Conservation (phyloP, 352 stramenopile genomes). For the Pythium myriotylum region DNA sequence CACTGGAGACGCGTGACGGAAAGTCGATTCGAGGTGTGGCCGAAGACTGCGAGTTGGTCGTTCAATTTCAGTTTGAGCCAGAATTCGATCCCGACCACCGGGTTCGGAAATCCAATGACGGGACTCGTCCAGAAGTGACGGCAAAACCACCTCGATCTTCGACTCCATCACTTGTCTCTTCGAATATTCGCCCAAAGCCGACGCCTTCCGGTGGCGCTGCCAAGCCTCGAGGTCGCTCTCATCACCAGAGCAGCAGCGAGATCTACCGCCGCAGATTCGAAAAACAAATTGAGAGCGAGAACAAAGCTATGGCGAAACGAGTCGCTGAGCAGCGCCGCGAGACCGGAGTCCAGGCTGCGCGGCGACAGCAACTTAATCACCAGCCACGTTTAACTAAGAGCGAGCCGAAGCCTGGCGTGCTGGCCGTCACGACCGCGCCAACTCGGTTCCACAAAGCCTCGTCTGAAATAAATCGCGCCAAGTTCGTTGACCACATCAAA, state of each 20-base stretch:
- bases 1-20: slow-evolving; percentile 41
- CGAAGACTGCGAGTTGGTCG: slow-evolving; percentile 30
- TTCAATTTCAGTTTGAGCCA: slow-evolving; percentile 48
- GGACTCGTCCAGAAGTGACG: background rate
- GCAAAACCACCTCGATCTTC: background rate
- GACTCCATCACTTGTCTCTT: slow-evolving; percentile 4
- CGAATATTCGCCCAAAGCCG: slow-evolving; percentile 5
- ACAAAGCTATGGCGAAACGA: slow-evolving; percentile 57
- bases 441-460: slow-evolving; percentile 56
- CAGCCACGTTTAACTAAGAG: slow-evolving; percentile 19
- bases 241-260: slow-evolving; percentile 51
- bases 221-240: background rate
- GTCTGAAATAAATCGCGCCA: slow-evolving; percentile 61
- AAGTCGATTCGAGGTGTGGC: slow-evolving; percentile 19
- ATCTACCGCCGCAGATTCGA: slow-evolving; percentile 63
- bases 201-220: background rate
- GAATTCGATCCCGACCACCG: slow-evolving; percentile 28
- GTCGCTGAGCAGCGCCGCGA: slow-evolving; percentile 19
- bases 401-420: slow-evolving; percentile 15
- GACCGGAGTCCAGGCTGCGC: slow-evolving; percentile 1
- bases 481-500: slow-evolving; percentile 52
- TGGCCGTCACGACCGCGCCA: slow-evolving; percentile 7
- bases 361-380: slow-evolving; percentile 18
- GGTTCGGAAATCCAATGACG: background rate
- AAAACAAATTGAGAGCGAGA: slow-evolving; percentile 58